A percentile compares a stretch with the other conserved stretches of the same genome.
phyloP scores from a whole-genome alignment of 179 eudicot genomes.

The Dionaea muscipula region DNA sequence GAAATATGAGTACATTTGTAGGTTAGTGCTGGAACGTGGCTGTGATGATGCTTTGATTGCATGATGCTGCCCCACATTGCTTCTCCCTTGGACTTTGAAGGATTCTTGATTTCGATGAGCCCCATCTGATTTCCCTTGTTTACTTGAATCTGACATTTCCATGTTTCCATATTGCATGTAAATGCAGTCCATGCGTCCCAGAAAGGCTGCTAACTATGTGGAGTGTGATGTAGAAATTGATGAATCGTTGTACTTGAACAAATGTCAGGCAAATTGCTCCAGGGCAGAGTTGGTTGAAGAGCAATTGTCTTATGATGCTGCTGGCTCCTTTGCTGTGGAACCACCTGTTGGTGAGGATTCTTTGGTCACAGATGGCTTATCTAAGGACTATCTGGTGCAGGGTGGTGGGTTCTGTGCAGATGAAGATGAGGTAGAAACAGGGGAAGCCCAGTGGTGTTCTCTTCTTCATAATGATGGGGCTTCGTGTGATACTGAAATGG shows the following conservation, averaged over 20 bases:
- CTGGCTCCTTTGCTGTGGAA: slow-evolving; percentile 3
- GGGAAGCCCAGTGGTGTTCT: slow-evolving; percentile 4
- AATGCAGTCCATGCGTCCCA: slow-evolving; percentile 55
- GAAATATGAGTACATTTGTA: no score
- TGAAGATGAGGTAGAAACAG: slow-evolving; percentile 22
- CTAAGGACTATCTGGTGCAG: slow-evolving; percentile 20
- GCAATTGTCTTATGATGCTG: slow-evolving; percentile 11
- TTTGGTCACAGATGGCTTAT: slow-evolving; percentile 9
- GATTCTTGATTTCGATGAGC: no score
- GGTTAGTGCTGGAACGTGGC: no score
- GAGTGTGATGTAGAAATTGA: slow-evolving; percentile 28
- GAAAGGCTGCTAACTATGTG: slow-evolving; percentile 50
- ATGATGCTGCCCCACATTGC: no score
- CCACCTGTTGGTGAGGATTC: slow-evolving; percentile 13
- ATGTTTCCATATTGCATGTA: neutral
- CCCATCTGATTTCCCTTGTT: neutral
- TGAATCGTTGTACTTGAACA: slow-evolving; percentile 15
- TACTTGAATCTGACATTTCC: neutral
- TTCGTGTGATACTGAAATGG: slow-evolving; percentile 20
- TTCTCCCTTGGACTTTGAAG: no score
- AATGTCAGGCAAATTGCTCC: slow-evolving; percentile 14
- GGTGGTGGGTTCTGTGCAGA: slow-evolving; percentile 35
- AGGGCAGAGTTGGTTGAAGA: slow-evolving; percentile 16
- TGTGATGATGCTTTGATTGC: no score
- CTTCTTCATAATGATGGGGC: slow-evolving; percentile 17